Base-by-base conservation (phyloP, 208 protist genomes). In the Crithidia brevicula region DNA sequence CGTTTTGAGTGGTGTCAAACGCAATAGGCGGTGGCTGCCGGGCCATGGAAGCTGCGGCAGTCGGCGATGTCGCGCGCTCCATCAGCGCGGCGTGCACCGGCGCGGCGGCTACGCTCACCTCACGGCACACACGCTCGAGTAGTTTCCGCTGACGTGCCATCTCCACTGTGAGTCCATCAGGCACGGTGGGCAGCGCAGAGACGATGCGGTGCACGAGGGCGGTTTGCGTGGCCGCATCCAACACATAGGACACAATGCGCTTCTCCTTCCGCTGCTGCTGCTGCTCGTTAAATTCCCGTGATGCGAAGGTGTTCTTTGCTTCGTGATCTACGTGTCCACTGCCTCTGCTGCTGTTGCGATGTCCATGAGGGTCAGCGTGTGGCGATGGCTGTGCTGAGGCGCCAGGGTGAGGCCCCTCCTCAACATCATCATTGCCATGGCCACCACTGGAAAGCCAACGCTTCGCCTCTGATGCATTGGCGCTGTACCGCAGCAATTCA, bases 131-230 rank as follows among this genome's bases (percentile, higher is more conserved):
- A 9, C 82, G 70, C 53, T 91, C 82, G 25, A 93, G 65, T 0
- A 91, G 67, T 5, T 63, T 62, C 5, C 82, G 82, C 77, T 93
- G 88, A 6, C 74, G 74, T 3, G 33, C 45, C 15, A 93, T 67
- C 58, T 93, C 88, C 0, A 27, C 50, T n/a, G 67, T 62, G 40
- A 93, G 64, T 16, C 80, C 85, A 2, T 54, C 34, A 10, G 88
- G 77, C 23, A 91, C 31, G 8, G 62, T n/a, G 1, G 69, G 70
- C 22, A 81, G 49, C 2, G 68, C 67, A 13, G 27, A 42, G 23
- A 70, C 36, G 45, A 77, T 60, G 22, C 67, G 71, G 36, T 74
- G 56, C 4, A 79, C 72, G 10, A 83, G 67, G 16, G 59, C 72
- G 0, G 51, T 40, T 49, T 72, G 75, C 47, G 54, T 42, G 8